Base-by-base conservation (phyloP, 352 stramenopile genomes). In the Globisporangium spiculum region DNA sequence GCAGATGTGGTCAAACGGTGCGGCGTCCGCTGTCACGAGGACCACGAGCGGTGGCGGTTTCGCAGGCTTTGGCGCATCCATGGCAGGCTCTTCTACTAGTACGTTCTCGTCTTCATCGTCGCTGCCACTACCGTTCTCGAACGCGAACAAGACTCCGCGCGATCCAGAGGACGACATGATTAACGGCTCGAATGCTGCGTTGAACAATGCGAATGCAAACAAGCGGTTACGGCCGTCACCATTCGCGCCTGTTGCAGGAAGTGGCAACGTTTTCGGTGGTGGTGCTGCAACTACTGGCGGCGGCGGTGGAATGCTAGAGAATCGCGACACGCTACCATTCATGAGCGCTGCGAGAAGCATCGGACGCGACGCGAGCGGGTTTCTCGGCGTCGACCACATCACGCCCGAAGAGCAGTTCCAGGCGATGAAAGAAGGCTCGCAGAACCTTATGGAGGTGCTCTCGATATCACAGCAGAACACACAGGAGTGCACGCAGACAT, bases 381-480 rank as follows among this genome's bases (percentile, higher is more conserved):
- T 71, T 26, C 50, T 66, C 10, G 58, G 48, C 20, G 46, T 34
- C 3, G 66, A 71, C 30, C 20, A n/a, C 27, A 52, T 70, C 24
- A 79, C 74, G 26, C 62, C 74, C 7, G 74, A 77, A 55, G 75
- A 78, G 22, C 65, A 73, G 52, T 75, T 67, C 58, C 66, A 79
- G 48, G 84, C 86, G 61, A 62, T 74, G 48, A 76, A 76, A 27
- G 74, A 78, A 67, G 68, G 77, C 65, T 92, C 84, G 55, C 82
- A 92, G 70, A 84, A 81, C 20, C 66, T 90, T 22, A 70, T 92
- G 73, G 82, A 92, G 58, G 72, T 72, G 38, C 79, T 92, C 54
- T 88, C 79, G 60, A 89, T 92, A 63, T 91, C 84, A 12, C 83
- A 92, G 66, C 71, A 91, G 66, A 89, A 90, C 67, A 92, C 84